Conservation (phyloP, 2,329 filamentous ascomycete genomes). For the Amauroascus verrucosus region DNA sequence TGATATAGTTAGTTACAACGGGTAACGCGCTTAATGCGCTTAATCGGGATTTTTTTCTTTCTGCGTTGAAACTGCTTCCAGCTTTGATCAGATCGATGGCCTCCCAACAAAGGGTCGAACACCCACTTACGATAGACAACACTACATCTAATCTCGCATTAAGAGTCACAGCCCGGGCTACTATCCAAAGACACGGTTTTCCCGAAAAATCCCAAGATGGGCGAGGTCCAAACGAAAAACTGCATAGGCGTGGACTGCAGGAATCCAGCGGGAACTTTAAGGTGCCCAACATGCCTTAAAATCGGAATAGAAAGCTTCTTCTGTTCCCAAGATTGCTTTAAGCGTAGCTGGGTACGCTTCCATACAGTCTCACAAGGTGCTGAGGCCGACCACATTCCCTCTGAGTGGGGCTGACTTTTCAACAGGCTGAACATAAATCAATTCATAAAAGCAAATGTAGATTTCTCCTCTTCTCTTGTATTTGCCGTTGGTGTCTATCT, state of each 20-base stretch:
- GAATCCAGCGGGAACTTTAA: slow-evolving; percentile 73
- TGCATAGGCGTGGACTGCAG: slow-evolving; percentile 76
- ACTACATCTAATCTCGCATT: no score
- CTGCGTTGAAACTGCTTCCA: no score
- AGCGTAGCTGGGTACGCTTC: slow-evolving; percentile 80
- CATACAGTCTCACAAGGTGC: slow-evolving; percentile 22
- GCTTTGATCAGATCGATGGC: no score
- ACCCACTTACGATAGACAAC: no score
- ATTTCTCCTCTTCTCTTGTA: background rate
- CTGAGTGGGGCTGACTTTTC: slow-evolving; percentile 6
- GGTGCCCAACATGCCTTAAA: slow-evolving; percentile 93
- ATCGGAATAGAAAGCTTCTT: slow-evolving; percentile 85
- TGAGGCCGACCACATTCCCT: slow-evolving; percentile 11
- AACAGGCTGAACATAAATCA: slow-evolving; percentile 68
- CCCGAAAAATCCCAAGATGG: background rate
- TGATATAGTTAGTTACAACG: background rate
- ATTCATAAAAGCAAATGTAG: slow-evolving; percentile 72
- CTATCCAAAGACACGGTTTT: background rate
- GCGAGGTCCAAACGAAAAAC: slow-evolving; percentile 20
- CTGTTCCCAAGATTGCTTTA: slow-evolving; percentile 98
- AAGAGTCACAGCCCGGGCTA: no score
- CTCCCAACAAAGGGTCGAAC: no score
- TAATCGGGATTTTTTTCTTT: background rate
- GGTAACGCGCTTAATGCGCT: background rate
- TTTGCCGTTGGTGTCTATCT: slow-evolving; percentile 53